phyloP scores from a whole-genome alignment of 2,329 filamentous ascomycete species.

The Juglanconis oblonga region DNA sequence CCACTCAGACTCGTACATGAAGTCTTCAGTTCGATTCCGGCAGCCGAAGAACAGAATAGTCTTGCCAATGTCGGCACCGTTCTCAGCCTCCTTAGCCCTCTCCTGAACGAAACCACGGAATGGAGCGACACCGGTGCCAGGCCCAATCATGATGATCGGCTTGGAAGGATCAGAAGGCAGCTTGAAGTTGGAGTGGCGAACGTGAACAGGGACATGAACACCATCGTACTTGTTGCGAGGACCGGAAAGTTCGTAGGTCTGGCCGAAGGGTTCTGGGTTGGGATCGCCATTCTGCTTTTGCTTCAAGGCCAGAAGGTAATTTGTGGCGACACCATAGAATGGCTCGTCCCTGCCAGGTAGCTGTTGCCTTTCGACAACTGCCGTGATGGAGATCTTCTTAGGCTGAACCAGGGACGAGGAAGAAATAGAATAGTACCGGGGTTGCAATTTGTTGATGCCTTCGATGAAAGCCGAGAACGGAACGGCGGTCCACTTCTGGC shows the following conservation, averaged over 20 bases:
- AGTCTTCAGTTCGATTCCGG: slow-evolving; percentile 83
- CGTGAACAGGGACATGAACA: slow-evolving; percentile 89
- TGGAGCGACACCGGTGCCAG: slow-evolving; percentile 92
- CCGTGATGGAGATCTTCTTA: slow-evolving; percentile 91
- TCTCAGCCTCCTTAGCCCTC: slow-evolving; percentile 75
- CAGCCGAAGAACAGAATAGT: slow-evolving; percentile 95
- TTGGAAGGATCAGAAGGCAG: slow-evolving; percentile 91
- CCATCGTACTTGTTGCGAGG: slow-evolving; percentile 97
- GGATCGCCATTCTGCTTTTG: slow-evolving; percentile 93
- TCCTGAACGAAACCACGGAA: slow-evolving; percentile 97
- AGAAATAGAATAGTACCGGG: slow-evolving; percentile 98
- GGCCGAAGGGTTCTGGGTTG: slow-evolving; percentile 75
- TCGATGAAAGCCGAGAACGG: slow-evolving; percentile 96
- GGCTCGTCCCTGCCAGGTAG: slow-evolving; percentile 73
- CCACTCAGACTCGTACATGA: slow-evolving; percentile 89
- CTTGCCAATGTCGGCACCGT: slow-evolving; percentile 79
- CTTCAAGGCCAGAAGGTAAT: slow-evolving; percentile 92
- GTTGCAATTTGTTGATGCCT: slow-evolving; percentile 89
- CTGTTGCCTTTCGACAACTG: slow-evolving; percentile 81
- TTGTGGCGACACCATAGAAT: slow-evolving; percentile 93
- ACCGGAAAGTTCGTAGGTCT: slow-evolving; percentile 82
- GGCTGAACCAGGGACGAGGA: slow-evolving; percentile 93
- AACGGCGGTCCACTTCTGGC: slow-evolving; percentile 75
- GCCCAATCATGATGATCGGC: slow-evolving; percentile 93
- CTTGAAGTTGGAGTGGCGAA: slow-evolving; percentile 99